Percentiles rank a stretch among this genome's conserved stretches.
Conservation (phyloP, 1,284 basidiomycete species). For the Cryptococcus sp. region DNA sequence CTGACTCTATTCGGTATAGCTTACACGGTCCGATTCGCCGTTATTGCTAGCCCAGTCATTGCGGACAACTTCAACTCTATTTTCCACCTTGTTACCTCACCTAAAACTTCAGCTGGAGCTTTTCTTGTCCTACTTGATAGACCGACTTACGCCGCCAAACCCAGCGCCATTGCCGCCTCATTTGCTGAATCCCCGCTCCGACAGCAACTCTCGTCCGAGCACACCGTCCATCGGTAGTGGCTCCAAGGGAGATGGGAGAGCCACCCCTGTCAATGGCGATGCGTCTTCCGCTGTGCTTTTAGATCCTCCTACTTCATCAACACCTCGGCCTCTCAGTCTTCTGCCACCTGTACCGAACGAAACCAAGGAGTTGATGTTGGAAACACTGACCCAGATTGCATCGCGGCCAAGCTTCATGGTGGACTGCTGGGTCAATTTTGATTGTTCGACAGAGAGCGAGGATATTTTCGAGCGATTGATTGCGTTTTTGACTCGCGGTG, state of each 20-base stretch:
- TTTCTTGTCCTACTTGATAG: constrained; percentile 89
- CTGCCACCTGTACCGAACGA: constrained; percentile 72
- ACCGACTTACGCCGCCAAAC: constrained; percentile 71
- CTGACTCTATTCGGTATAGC: constrained; percentile 54
- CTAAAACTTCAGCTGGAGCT: constrained; percentile 97
- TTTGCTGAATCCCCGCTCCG: constrained; percentile 26
- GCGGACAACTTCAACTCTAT: constrained; percentile 82
- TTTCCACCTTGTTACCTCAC: constrained; percentile 82
- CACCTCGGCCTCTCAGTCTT: constrained; percentile 50
- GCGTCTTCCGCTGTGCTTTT: constrained; percentile 10
- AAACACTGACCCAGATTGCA: constrained; percentile 79
- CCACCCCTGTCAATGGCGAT: constrained; percentile 12
- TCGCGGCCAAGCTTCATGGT: constrained; percentile 78
- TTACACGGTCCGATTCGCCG: constrained; percentile 84
- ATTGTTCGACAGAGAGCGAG: constrained; percentile 95
- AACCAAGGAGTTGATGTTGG: constrained; percentile 85
- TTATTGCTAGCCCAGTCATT: constrained; percentile 76
- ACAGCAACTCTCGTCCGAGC: constrained; percentile 56
- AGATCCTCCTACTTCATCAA: constrained; percentile 19
- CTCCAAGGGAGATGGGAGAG: constrained; percentile 5
- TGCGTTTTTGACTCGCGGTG: constrained; percentile 84
- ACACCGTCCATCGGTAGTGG: constrained; percentile 53
- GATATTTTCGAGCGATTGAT: constrained; percentile 92
- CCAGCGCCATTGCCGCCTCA: constrained; percentile 41
- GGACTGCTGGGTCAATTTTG: constrained; percentile 93